Evolutionary conservation across 164 flowering plant genomes (phyloP).

Genomic region (Litsea cubeba): DNA sequence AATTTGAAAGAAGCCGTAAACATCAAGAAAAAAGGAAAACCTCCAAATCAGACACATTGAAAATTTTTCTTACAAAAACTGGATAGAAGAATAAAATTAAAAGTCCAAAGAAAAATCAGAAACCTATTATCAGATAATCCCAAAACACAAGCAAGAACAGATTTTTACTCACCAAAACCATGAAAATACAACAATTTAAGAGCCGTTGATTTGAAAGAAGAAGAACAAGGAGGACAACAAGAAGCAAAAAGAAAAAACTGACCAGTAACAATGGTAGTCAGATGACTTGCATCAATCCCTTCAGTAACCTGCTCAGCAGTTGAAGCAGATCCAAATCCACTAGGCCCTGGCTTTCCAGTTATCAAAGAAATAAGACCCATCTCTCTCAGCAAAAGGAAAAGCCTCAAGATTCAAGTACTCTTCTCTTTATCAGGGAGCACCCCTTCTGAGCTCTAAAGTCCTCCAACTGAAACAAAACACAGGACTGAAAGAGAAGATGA

Average conservation of each 20-base stretch:
- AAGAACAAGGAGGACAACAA: neutral
- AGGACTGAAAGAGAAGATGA: neutral
- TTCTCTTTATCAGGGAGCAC: neutral
- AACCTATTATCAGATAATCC: neutral
- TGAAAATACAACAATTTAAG: too few species aligned
- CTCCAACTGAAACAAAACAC: neutral
- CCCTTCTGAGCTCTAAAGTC: neutral
- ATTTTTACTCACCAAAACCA: neutral
- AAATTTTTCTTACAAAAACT: neutral
- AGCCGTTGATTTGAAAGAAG: neutral
- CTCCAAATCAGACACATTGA: neutral
- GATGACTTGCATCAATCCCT: constrained; percentile 58
- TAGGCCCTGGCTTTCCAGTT: constrained; percentile 66
- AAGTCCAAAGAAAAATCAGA: neutral
- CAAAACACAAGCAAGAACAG: neutral
- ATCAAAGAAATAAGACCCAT: constrained; percentile 44
- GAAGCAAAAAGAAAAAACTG: neutral
- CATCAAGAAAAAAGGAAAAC: neutral
- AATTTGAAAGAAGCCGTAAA: neutral
- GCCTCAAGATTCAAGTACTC: neutral
- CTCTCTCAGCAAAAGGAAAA: neutral
- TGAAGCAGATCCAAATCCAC: constrained; percentile 84
- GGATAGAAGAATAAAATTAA: too few species aligned
- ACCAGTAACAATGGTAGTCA: constrained; percentile 82
- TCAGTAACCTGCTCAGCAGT: constrained; percentile 80